A percentile compares a stretch with the other conserved stretches of the same genome.
Evolutionary conservation across 2,329 filamentous ascomycete species (phyloP).

Genomic region (Pseudogymnoascus sp.): DNA sequence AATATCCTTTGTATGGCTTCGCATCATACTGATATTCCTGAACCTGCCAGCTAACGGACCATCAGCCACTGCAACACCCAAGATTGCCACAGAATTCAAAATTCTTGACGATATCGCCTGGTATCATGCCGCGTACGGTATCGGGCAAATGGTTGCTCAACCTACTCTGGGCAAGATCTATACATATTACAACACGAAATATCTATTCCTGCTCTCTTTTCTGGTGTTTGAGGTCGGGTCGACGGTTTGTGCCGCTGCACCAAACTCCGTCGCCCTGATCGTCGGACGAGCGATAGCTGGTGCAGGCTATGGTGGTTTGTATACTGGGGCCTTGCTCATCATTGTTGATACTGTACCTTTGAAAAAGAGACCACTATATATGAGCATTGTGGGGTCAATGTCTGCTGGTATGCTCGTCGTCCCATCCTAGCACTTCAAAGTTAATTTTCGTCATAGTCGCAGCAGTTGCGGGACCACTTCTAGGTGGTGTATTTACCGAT

Average conservation of each 20-base stretch:
- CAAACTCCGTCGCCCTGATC: constrained; percentile 26
- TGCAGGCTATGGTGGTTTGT: constrained; percentile 23
- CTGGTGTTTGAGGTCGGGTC: constrained; percentile 26
- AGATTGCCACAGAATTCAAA: constrained; percentile 19
- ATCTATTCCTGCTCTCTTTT: constrained; percentile 20
- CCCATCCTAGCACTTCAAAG: background rate
- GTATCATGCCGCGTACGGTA: constrained; percentile 32
- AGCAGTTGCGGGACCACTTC: constrained; percentile 23
- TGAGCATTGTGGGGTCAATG: constrained; percentile 18
- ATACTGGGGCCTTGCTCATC: constrained; percentile 25
- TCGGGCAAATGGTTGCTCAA: constrained; percentile 23
- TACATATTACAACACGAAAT: constrained; percentile 24
- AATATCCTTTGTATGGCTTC: constrained; percentile 5
- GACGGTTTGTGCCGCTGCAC: constrained; percentile 24
- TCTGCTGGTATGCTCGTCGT: constrained; percentile 12
- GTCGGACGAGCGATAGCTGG: constrained; percentile 27
- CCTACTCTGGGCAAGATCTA: constrained; percentile 21
- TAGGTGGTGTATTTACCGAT: constrained; percentile 36
- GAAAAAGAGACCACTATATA: constrained; percentile 16
- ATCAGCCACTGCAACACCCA: constrained; percentile 19
- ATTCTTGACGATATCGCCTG: constrained; percentile 24
- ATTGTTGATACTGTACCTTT: constrained; percentile 21
- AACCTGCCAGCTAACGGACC: constrained; percentile 36
- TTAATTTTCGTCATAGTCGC: constrained; percentile 13
- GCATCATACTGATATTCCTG: constrained; percentile 14